Base-by-base conservation (phyloP, 768 basidiomycete species). In the Asterophora lycoperdoides region DNA sequence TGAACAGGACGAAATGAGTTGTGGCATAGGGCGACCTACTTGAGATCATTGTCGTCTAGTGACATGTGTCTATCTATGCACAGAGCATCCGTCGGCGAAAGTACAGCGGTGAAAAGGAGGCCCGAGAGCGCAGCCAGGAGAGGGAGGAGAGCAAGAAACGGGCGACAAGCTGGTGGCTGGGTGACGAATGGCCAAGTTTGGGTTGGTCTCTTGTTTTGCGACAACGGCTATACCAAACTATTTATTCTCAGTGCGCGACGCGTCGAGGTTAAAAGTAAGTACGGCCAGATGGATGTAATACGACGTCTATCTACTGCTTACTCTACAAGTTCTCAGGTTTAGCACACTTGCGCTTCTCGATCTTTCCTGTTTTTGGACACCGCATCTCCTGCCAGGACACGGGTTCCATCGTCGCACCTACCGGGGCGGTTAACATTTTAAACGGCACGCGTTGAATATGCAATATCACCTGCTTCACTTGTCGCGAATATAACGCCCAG, bases 321-420 rank as follows among this genome's bases (percentile, higher is more conserved):
- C 30, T 42, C 53, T 69, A 83, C 61, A 83, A 52, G 40, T 75
- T 78, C 53, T 90, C 83, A 46, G 90, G 89, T 64, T 90, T 91
- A 35, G 89, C 89, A 57, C 89, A 91, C 62, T 93, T 93, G 50
- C 91, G 77, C 56, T 79, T 86, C 64, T 93, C 91, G 39, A 84
- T 70, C 54, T 73, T 78, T 4, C 89, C 88, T 13, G 89, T 91
- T 63, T 81, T 83, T 15, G 87, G 81, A 62, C 89, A 92, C 17
- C 88, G 78, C 91, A 93, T 93, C 64, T 88, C 88, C 67, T 89
- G 83, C 91, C 91, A 93, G 1, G 87, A 90, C 11, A 90, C 79
- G 0, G 91, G 86, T 49, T 88, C 83, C 79, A 93, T 84, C 18
- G 86, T 86, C 8, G 79, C 82, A 46, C 89, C 89, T 89, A 46